Conservation (phyloP, 768 basidiomycete genomes). For the Collybia sordida region DNA sequence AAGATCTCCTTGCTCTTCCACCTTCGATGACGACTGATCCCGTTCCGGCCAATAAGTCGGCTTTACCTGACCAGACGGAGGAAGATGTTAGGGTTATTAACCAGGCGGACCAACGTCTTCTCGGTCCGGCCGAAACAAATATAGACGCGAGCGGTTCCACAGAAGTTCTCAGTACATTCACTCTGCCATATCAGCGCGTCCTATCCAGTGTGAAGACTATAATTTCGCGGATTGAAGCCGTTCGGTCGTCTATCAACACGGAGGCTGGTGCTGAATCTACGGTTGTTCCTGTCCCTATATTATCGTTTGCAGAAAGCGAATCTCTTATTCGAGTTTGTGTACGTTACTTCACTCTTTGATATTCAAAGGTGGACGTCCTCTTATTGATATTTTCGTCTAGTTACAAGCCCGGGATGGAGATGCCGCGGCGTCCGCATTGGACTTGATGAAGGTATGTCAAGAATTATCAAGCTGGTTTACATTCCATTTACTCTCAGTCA, state of each 20-base stretch:
- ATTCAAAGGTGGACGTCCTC: too few species aligned
- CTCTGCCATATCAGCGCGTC: slow-evolving; percentile 30
- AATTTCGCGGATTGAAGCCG: slow-evolving; percentile 30
- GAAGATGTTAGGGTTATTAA: slow-evolving; percentile 35
- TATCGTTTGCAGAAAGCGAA: slow-evolving; percentile 53
- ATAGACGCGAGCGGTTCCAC: not conserved
- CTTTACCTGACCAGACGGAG: slow-evolving; percentile 20
- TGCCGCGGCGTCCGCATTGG: slow-evolving; percentile 49
- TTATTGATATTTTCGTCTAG: slow-evolving; percentile 29
- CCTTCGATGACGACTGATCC: slow-evolving; percentile 6
- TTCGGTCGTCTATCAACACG: slow-evolving; percentile 17
- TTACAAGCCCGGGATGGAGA: slow-evolving; percentile 42
- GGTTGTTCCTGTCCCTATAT: slow-evolving; percentile 40
- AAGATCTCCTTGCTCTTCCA: slow-evolving; percentile 41
- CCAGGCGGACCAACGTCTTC: slow-evolving; percentile 32
- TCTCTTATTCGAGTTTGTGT: slow-evolving; percentile 54
- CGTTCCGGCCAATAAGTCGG: slow-evolving; percentile 5
- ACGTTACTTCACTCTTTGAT: slow-evolving; percentile 18
- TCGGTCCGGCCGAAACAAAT: slow-evolving; percentile 4
- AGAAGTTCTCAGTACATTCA: slow-evolving; percentile 1
- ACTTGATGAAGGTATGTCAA: slow-evolving; percentile 51
- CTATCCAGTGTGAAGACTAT: slow-evolving; percentile 33
- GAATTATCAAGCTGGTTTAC: not conserved
- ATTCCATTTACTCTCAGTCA: slow-evolving; percentile 1
- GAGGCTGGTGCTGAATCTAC: slow-evolving; percentile 13